These are phyloP conservation scores for Epichloe brachyelytri DNA, from an alignment of 2,329 filamentous ascomycete species.

Conservation along the genomic window DNA sequence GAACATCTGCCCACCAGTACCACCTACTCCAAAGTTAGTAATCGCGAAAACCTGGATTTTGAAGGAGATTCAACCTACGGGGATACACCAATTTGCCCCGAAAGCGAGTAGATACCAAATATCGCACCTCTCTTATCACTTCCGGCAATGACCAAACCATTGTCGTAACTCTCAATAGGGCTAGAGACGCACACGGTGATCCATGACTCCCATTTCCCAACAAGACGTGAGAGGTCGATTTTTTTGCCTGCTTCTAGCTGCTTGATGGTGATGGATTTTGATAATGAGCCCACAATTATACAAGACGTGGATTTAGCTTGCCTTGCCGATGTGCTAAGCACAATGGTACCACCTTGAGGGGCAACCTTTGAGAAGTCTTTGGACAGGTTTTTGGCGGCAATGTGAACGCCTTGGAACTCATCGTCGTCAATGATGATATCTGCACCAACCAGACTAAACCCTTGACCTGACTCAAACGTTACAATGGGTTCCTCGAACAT, in stretches of 20 bases:
- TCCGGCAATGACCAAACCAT: slow-evolving; percentile 42
- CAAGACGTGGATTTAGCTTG: slow-evolving; percentile 6
- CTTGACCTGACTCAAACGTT: slow-evolving; percentile 11
- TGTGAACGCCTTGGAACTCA: slow-evolving; percentile 20
- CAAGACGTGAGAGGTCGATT: slow-evolving; percentile 11
- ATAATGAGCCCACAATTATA: slow-evolving; percentile 13
- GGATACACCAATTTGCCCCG: slow-evolving; percentile 48
- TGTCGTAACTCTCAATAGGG: slow-evolving; percentile 26
- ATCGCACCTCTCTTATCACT: slow-evolving; percentile 48
- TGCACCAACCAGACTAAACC: slow-evolving; percentile 17
- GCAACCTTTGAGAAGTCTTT: slow-evolving; percentile 17
- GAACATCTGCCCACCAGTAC: slow-evolving; percentile 49
- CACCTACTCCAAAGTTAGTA: slow-evolving; percentile 21
- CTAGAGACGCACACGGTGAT: slow-evolving; percentile 32
- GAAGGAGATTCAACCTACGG: slow-evolving; percentile 18
- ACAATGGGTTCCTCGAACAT: slow-evolving; percentile 17
- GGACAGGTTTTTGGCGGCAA: slow-evolving; percentile 20
- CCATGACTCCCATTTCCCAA: slow-evolving; percentile 44
- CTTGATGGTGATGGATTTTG: slow-evolving; percentile 11
- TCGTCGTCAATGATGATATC: slow-evolving; percentile 17
- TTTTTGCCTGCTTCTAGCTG: slow-evolving; percentile 9
- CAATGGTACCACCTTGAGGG: slow-evolving; percentile 4
- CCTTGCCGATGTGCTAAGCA: slow-evolving; percentile 2
- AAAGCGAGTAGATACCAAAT: slow-evolving; percentile 46
- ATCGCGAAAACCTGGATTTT: not conserved